Evolutionary conservation across 306 rosid genomes (phyloP).

Genomic region (Nissolia schottii): DNA sequence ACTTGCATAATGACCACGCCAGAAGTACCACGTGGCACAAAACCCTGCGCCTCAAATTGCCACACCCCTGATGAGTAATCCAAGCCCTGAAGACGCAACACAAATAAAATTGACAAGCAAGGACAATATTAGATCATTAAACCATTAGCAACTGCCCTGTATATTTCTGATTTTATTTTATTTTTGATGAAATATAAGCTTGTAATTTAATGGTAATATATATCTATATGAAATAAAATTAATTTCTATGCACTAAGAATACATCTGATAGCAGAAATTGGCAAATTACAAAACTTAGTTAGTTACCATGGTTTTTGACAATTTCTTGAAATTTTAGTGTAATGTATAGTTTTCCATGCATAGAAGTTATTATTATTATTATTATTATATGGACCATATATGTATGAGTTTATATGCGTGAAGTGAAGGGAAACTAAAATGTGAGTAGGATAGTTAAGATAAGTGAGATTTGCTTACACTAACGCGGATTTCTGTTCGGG

Average conservation of each 20-base stretch:
- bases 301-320: too few species aligned
- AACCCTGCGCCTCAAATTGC: slow-evolving; percentile 40
- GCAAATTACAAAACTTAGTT: too few species aligned
- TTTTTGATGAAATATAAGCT: not conserved
- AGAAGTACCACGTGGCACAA: slow-evolving; percentile 24
- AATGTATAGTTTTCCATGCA: too few species aligned
- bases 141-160: not conserved
- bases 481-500: slow-evolving; percentile 22
- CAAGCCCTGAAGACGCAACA: slow-evolving; percentile 24
- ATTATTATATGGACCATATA: too few species aligned
- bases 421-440: too few species aligned
- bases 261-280: too few species aligned
- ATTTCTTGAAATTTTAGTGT: too few species aligned
- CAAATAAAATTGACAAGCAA: not conserved
- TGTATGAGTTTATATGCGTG: not conserved
- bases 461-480: not conserved
- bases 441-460: not conserved
- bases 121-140: not conserved
- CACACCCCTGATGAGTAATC: slow-evolving; percentile 32
- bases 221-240: too few species aligned
- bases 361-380: too few species aligned
- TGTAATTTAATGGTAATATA: too few species aligned
- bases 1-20: slow-evolving; percentile 43
- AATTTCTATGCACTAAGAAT: too few species aligned
- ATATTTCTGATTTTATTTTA: too few species aligned